Base-by-base conservation (phyloP, 164 flowering plant genomes). In the Vitis labrusca region DNA sequence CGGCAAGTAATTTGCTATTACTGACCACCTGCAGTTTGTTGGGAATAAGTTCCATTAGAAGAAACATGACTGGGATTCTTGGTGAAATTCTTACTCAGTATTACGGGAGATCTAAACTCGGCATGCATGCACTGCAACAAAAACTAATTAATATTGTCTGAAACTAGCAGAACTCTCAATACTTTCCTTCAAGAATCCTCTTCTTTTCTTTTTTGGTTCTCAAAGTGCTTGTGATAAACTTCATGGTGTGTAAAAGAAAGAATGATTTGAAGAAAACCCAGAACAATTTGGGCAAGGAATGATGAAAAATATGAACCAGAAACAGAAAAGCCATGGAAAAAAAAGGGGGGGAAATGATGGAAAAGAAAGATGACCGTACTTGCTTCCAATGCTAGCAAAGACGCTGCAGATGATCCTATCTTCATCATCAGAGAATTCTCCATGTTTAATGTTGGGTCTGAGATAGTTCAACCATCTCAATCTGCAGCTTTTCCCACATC, bases 401-500 rank as follows among this genome's bases (percentile, higher is more conserved):
- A 91, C 89, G 74, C 64, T 83, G 79, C 86, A 89, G 47, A 89
- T 91, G 11, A 91, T 74, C 56, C 83, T 83, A 70, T 89, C 97
- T 85, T 91, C 97, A 12, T 84, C 91, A 58, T 89, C 93, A 67
- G 97, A 76, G 71, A 88, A 91, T 56, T 90, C 90, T 61, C 97
- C 97, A 78, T 88, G 97, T 62, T 87, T 89, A 30, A 91, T 77
- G 75, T 91, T 85, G 59, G 97, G 97, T 65, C 97, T 84, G 1
- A 91, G 82, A 77, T 91, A 91, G 81, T 91, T 91, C 2, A 91
- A 79, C 97, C 97, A 87, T 81, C 97, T 87, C 55, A 91, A 74
- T 73, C 92, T 85, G 76, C 93, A 89, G 65, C 97, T 88, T 77
- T 91, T 91, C 58, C 92, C 92, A 81, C 93, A 89, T 79, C 93